Conservation (phyloP, 192 early-diverging fungal species). For the Backusella circina region DNA sequence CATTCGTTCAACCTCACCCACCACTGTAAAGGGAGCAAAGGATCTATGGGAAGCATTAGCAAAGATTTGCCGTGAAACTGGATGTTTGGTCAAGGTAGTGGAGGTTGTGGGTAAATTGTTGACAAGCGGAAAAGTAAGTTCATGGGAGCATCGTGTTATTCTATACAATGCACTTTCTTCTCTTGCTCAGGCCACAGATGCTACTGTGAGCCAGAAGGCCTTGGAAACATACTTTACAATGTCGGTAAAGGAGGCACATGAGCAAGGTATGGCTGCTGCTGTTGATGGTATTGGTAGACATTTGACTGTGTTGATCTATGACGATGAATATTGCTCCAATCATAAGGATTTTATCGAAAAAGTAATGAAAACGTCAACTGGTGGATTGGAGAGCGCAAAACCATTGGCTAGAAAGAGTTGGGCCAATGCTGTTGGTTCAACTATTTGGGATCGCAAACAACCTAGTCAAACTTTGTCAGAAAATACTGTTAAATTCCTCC, state of each 20-base stretch:
- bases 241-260: slow-evolving; percentile 74
- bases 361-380: slow-evolving; percentile 45
- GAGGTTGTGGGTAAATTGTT: slow-evolving; percentile 58
- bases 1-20: slow-evolving; percentile 62
- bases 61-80: slow-evolving; percentile 39
- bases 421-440: slow-evolving; percentile 55
- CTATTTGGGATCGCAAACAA: slow-evolving; percentile 46
- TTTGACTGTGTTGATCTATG: slow-evolving; percentile 40
- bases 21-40: slow-evolving; percentile 51
- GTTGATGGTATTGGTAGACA: slow-evolving; percentile 61
- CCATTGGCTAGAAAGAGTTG: slow-evolving; percentile 58
- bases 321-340: slow-evolving; percentile 29
- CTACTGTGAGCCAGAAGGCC: slow-evolving; percentile 46
- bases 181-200: slow-evolving; percentile 31
- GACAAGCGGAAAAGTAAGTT: slow-evolving; percentile 50
- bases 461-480: slow-evolving; percentile 9
- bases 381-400: slow-evolving; percentile 61
- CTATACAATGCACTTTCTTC: slow-evolving; percentile 54
- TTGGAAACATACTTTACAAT: slow-evolving; percentile 64
- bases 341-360: slow-evolving; percentile 36
- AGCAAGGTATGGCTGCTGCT: slow-evolving; percentile 56
- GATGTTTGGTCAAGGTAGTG: slow-evolving; percentile 54
- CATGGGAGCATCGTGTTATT: slow-evolving; percentile 65
- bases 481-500: slow-evolving; percentile 37
- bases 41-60: slow-evolving; percentile 59